A percentile compares a stretch with the other conserved stretches of the same genome.
phyloP scores from a whole-genome alignment of 2,329 filamentous ascomycete genomes.

The Fonsecaea erecta region DNA sequence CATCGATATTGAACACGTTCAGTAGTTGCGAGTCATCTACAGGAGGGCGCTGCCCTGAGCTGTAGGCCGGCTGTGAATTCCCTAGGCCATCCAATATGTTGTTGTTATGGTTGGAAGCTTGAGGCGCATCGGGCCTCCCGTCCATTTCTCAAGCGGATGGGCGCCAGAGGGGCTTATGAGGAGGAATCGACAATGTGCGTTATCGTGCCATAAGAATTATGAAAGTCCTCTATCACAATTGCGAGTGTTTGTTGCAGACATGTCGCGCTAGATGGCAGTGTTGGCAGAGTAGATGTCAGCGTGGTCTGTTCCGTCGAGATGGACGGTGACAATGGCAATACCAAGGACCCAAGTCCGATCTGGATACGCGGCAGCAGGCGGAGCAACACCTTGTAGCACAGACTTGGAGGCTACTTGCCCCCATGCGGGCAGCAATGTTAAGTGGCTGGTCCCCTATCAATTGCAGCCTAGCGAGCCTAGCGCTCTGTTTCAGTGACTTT shows the following conservation, averaged over 20 bases:
- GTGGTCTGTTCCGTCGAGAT: slow-evolving; percentile 11
- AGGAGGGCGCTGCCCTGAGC: slow-evolving; percentile 75
- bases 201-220: slow-evolving; percentile 19
- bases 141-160: slow-evolving; percentile 29
- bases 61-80: slow-evolving; percentile 61
- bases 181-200: slow-evolving; percentile 13
- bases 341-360: slow-evolving; percentile 5
- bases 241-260: slow-evolving; percentile 12
- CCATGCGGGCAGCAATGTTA: slow-evolving; percentile 2
- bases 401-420: background rate
- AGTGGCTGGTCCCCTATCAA: slow-evolving; percentile 17
- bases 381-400: slow-evolving; percentile 14
- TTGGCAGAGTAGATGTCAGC: slow-evolving; percentile 16
- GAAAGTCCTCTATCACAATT: slow-evolving; percentile 10
- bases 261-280: background rate
- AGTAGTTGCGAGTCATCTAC: slow-evolving; percentile 80
- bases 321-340: slow-evolving; percentile 13
- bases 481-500: slow-evolving; percentile 6
- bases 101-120: slow-evolving; percentile 41
- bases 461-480: slow-evolving; percentile 3
- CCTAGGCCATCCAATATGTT: slow-evolving; percentile 51
- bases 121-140: slow-evolving; percentile 34
- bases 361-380: slow-evolving; percentile 23
- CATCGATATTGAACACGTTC: slow-evolving; percentile 72
- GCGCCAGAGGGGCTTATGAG: slow-evolving; percentile 22